Evolutionary conservation across 177 flowering plant genomes (phyloP), one percentile per base, ranked within the genome.

Genomic region (Telopea speciosissima): DNA sequence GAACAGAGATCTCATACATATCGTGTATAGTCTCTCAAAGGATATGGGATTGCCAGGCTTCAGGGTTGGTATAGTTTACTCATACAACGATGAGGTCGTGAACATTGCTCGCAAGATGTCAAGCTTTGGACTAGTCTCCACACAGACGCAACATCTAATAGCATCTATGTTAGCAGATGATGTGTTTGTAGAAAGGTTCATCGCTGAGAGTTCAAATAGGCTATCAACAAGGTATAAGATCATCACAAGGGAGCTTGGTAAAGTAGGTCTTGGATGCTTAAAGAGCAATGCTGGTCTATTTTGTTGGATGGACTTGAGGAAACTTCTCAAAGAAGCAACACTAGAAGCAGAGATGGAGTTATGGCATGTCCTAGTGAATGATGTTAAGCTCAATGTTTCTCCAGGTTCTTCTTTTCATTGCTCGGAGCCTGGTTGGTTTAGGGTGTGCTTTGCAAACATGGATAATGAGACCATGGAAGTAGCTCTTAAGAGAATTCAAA

Each of bases 11-110:
- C 85, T 89, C 28, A 71, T 91, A 66, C 98, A 92, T 77, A 76
- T 93, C 14, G 86, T 89, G 19, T 93, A 89, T 65, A 89, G 97
- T 70, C 88, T 93, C n/a, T 93, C 97, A 0, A 93, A 93, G 72
- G 97, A 93, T 77, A 77, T 91, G 80, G 98, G 98, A 1, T 74
- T 93, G 67, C 98, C 98, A 0, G 98, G 98, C 9, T 91, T 93
- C 52, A 71, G 97, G 13, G 90, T 93, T 16, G 98, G 97, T 17
- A 83, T 93, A 1, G 67, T 91, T 3, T 89, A 93, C 68, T 91
- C 97, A 0, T 90, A 89, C 85, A 91, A 90, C 40, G 89, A 91
- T 58, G 40, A 45, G 0, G 95, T 93, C 0, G 89, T 88, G 62
- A 80, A 56, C 11, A 74, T 81, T 28, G 31, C 31, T 3, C 31